A percentile compares a stretch with the other conserved stretches of the same genome.
These are phyloP conservation scores for Zygnema cylindricum DNA, from an alignment of 139 green algal genomes.

Conservation along the genomic window DNA sequence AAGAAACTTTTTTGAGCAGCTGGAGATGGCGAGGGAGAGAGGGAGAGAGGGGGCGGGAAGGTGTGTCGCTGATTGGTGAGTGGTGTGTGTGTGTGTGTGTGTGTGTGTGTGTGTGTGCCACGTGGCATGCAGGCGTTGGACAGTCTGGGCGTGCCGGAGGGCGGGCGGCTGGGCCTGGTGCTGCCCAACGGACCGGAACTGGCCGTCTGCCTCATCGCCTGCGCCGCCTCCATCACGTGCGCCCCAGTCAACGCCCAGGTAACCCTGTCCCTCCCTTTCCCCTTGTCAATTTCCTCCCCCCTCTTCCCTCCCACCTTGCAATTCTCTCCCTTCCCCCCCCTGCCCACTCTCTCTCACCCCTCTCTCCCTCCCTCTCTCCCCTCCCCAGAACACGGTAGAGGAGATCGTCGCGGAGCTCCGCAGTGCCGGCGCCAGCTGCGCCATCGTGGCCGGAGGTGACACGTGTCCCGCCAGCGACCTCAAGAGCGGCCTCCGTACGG, in stretches of 20 bases:
- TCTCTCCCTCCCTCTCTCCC: background rate
- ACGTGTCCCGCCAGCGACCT: background rate
- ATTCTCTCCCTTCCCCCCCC: background rate
- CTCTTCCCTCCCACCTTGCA: too few species aligned
- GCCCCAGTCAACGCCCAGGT: conserved; percentile 51
- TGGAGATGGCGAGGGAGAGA: too few species aligned
- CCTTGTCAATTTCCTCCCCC: background rate
- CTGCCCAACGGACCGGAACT: conserved; percentile 53
- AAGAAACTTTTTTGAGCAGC: too few species aligned
- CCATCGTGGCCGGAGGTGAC: conserved; percentile 10
- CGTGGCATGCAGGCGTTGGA: background rate
- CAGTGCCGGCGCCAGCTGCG: background rate
- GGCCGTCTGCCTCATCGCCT: conserved; percentile 1
- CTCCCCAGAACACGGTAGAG: conserved; percentile 25
- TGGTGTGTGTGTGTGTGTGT: too few species aligned
- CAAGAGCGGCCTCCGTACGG: background rate
- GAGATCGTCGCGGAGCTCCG: conserved; percentile 51
- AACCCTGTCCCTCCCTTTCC: background rate
- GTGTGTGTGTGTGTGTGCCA: too few species aligned
- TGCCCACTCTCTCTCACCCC: background rate
- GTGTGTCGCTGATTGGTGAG: too few species aligned
- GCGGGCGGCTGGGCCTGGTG: conserved; percentile 28
- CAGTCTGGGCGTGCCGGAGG: background rate
- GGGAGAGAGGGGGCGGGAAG: too few species aligned
- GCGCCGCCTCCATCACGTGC: background rate